Evolutionary conservation across 2,329 filamentous ascomycete genomes (phyloP).

Genomic region (Rhynchosporium secalis): DNA sequence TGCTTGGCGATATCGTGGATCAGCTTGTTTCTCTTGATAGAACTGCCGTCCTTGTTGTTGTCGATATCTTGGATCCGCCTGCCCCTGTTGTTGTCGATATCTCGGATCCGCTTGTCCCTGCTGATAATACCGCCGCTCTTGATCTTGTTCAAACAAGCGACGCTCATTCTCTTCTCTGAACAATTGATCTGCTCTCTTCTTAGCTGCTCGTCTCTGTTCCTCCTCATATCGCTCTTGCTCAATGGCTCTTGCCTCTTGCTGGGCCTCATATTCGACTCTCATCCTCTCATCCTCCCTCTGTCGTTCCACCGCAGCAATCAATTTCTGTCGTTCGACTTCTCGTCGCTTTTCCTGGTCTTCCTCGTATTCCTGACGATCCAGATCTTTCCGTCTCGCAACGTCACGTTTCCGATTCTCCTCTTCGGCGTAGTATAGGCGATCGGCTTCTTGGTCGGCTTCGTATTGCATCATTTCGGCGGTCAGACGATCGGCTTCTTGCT

Average conservation of each 20-base stretch:
- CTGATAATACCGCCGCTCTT: neutral
- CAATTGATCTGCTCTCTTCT: neutral
- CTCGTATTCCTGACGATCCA: constrained; percentile 5
- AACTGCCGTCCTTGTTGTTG: neutral
- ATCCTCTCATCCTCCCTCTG: constrained; percentile 3
- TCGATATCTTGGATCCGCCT: neutral
- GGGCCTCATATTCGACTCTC: neutral
- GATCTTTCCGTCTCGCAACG: neutral
- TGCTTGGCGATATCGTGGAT: neutral
- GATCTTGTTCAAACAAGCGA: neutral
- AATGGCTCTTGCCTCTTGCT: neutral
- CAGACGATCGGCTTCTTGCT: constrained; percentile 14
- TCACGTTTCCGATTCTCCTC: constrained; percentile 7
- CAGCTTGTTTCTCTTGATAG: neutral
- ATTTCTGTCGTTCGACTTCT: constrained; percentile 7
- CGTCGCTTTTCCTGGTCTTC: constrained; percentile 3
- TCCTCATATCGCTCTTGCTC: constrained; percentile 12
- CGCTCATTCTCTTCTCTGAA: constrained; percentile 4
- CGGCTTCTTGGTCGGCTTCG: constrained; percentile 9
- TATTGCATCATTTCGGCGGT: constrained; percentile 15
- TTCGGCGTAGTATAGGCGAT: constrained; percentile 4
- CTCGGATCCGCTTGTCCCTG: neutral
- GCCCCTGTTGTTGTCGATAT: neutral
- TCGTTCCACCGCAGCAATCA: constrained; percentile 5
- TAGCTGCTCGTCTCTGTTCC: neutral